phyloP scores from a whole-genome alignment of 1,284 basidiomycete genomes.

The Sanguinoderma infundibulare region DNA sequence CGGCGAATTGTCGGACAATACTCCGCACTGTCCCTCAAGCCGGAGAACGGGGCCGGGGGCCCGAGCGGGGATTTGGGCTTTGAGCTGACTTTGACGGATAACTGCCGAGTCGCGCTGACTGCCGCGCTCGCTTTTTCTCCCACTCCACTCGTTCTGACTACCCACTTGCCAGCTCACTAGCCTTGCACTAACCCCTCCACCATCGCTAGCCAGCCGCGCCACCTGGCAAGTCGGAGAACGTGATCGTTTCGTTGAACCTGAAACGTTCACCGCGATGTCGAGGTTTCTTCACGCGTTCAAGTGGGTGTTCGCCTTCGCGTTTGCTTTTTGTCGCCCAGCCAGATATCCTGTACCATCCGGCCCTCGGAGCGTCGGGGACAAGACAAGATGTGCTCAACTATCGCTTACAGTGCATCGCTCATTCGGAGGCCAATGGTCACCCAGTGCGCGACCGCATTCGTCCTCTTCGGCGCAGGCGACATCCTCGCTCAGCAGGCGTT shows the following conservation, averaged over 20 bases:
- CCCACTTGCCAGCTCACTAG: background rate
- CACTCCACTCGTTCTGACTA: background rate
- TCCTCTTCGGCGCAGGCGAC: constrained; percentile 81
- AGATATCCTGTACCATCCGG: background rate
- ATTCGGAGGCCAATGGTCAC: constrained; percentile 66
- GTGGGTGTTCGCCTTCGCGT: constrained; percentile 36
- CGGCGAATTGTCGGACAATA: too few species aligned
- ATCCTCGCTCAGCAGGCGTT: constrained; percentile 83
- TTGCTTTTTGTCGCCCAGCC: background rate
- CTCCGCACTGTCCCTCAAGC: too few species aligned
- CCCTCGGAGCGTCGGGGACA: background rate
- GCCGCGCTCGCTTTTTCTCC: background rate
- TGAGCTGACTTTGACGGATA: too few species aligned
- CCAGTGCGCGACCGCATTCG: constrained; percentile 68
- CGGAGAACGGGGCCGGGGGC: too few species aligned
- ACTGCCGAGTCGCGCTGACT: too few species aligned
- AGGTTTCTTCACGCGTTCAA: constrained; percentile 58
- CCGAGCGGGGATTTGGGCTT: too few species aligned
- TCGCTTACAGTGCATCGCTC: constrained; percentile 53
- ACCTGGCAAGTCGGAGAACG: too few species aligned
- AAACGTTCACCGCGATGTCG: constrained; percentile 37
- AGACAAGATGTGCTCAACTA: background rate
- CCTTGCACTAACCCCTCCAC: background rate
- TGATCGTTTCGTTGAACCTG: background rate
- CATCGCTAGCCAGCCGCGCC: background rate